Evolutionary conservation across 768 basidiomycete species (phyloP).

Genomic region (Rhizopogon roseolus): DNA sequence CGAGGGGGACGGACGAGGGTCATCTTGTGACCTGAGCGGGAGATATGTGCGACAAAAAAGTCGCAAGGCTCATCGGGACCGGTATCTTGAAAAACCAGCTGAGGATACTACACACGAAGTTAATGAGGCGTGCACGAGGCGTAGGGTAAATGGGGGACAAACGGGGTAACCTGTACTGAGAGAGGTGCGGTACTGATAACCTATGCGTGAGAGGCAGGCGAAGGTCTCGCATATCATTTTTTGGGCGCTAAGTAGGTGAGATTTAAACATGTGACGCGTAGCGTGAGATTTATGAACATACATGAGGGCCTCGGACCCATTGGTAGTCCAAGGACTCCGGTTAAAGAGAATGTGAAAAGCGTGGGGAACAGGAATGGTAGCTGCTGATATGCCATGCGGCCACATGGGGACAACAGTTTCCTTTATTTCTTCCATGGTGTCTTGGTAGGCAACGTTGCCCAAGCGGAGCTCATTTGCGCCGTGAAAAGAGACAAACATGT

Average conservation of each 20-base stretch:
- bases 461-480: constrained; percentile 58
- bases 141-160: constrained; percentile 11
- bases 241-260: constrained; percentile 41
- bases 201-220: constrained; percentile 52
- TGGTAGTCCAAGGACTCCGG: constrained; percentile 64
- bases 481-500: constrained; percentile 68
- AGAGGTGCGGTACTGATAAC: constrained; percentile 66
- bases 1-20: constrained; percentile 38
- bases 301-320: constrained; percentile 50
- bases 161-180: constrained; percentile 54
- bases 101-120: constrained; percentile 41
- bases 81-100: constrained; percentile 61
- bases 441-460: constrained; percentile 41
- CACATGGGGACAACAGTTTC: constrained; percentile 56
- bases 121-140: constrained; percentile 4
- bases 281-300: constrained; percentile 24
- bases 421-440: constrained; percentile 55
- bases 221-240: constrained; percentile 59
- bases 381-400: constrained; percentile 56
- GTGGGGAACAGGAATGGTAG: constrained; percentile 14
- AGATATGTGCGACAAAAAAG: constrained; percentile 66
- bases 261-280: not conserved
- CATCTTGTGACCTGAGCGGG: constrained; percentile 54
- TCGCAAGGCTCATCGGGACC: constrained; percentile 41
- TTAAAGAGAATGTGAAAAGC: constrained; percentile 62